These are phyloP conservation scores for Grosmannia penicillata DNA, from an alignment of 2,329 filamentous ascomycete genomes.

Conservation along the genomic window DNA sequence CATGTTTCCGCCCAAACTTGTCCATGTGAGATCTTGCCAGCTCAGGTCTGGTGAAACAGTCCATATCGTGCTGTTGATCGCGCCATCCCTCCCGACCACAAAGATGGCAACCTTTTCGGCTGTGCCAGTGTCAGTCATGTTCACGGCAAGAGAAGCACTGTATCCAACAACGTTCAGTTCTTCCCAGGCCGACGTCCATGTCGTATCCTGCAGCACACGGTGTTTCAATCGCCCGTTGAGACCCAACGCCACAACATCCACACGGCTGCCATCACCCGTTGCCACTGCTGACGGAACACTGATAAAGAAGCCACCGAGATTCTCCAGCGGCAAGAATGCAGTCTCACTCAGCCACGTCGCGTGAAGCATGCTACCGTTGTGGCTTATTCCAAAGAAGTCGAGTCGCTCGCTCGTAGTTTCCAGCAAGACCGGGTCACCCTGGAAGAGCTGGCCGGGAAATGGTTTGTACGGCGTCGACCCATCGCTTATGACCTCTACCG, in stretches of 20 bases:
- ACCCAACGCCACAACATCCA: not conserved
- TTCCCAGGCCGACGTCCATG: not conserved
- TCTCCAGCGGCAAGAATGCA: not conserved
- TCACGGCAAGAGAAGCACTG: not conserved
- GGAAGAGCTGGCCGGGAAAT: not conserved
- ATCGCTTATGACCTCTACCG: not conserved
- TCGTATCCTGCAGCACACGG: not conserved
- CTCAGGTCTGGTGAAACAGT: not conserved
- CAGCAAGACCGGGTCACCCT: not conserved
- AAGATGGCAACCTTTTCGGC: not conserved
- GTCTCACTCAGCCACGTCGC: not conserved
- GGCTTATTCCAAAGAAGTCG: not conserved
- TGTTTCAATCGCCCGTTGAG: not conserved
- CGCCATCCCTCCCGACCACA: not conserved
- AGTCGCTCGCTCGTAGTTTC: not conserved
- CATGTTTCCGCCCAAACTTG: not conserved
- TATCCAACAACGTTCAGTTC: not conserved
- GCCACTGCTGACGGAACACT: not conserved
- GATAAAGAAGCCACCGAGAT: not conserved
- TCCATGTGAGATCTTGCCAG: not conserved
- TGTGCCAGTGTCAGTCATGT: not conserved
- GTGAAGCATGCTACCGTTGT: not conserved
- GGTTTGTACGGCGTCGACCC: not conserved
- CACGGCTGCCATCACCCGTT: not conserved
- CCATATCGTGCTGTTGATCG: not conserved